These are phyloP conservation scores for Acidomyces sp. DNA, from an alignment of 495 filamentous ascomycete species.

Conservation along the genomic window DNA sequence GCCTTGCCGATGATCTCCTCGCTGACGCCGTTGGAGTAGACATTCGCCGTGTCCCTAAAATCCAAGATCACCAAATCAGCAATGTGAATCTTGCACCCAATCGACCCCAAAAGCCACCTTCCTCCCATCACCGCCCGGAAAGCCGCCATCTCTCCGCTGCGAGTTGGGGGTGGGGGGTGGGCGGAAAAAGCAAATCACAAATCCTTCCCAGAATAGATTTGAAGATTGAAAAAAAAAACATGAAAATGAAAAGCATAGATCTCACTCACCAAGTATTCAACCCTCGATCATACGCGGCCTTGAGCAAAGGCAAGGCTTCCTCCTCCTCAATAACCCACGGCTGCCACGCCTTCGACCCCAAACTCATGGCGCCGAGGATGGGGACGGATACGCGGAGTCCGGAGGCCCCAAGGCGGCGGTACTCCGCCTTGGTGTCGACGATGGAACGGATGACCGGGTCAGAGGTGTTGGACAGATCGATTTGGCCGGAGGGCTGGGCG, in stretches of 20 bases:
- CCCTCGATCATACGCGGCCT: slow-evolving; percentile 38
- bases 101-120: too few species aligned
- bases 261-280: slow-evolving; percentile 26
- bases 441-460: slow-evolving; percentile 21
- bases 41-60: slow-evolving; percentile 35
- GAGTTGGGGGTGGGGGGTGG: too few species aligned
- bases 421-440: slow-evolving; percentile 30
- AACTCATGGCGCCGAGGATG: slow-evolving; percentile 37
- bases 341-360: slow-evolving; percentile 30
- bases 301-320: slow-evolving; percentile 28
- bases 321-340: slow-evolving; percentile 37
- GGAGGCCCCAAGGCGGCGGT: slow-evolving; percentile 29
- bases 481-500: slow-evolving; percentile 5
- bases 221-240: too few species aligned
- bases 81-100: too few species aligned
- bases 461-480: slow-evolving; percentile 14
- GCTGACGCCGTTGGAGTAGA: slow-evolving; percentile 33
- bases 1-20: slow-evolving; percentile 38
- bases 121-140: too few species aligned
- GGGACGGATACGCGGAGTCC: slow-evolving; percentile 36
- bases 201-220: too few species aligned
- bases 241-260: too few species aligned
- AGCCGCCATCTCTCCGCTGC: too few species aligned
- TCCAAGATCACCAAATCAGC: too few species aligned
- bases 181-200: too few species aligned